phyloP scores from a whole-genome alignment of 2,329 filamentous ascomycete genomes.

The Trichoderma cornu-damae region DNA sequence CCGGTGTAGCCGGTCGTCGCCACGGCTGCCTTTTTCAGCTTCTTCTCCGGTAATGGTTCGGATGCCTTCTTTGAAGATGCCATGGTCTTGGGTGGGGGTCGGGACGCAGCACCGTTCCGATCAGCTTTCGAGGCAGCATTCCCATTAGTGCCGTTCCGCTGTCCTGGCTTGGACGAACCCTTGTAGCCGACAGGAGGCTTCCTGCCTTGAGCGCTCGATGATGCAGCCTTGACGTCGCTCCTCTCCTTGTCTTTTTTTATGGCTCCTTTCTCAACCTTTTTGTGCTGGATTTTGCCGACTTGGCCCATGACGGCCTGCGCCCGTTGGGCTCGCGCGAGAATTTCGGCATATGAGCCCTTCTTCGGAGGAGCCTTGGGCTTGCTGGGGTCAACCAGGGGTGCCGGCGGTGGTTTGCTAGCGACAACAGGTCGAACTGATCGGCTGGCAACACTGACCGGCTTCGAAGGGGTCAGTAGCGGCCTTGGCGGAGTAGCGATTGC shows the following conservation, averaged over 20 bases:
- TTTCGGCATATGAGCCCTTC: constrained; percentile 69
- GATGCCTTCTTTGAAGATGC: constrained; percentile 22
- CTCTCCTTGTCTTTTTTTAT: constrained; percentile 41
- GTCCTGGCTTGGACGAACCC: constrained; percentile 31
- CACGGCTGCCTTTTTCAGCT: constrained; percentile 54
- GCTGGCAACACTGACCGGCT: neutral
- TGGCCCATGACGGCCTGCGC: constrained; percentile 57
- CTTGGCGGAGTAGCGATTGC: constrained; percentile 20
- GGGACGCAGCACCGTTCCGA: constrained; percentile 8
- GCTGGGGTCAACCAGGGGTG: constrained; percentile 35
- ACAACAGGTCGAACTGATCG: constrained; percentile 20
- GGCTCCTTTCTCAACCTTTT: constrained; percentile 60
- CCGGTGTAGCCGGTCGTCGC: constrained; percentile 63
- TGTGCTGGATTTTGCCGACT: constrained; percentile 69
- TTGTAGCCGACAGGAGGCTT: constrained; percentile 25
- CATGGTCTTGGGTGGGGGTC: constrained; percentile 1
- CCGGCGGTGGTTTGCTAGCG: constrained; percentile 25
- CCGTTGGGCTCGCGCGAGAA: constrained; percentile 65
- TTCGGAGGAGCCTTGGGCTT: constrained; percentile 51
- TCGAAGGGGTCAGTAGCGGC: constrained; percentile 9
- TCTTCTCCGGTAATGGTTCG: constrained; percentile 46
- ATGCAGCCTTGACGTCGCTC: constrained; percentile 36
- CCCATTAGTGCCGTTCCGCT: constrained; percentile 25
- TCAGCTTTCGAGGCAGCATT: constrained; percentile 15
- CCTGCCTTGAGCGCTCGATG: constrained; percentile 30